A percentile compares a stretch with the other conserved stretches of the same genome.
These are phyloP conservation scores for Spergularia marina DNA, from an alignment of 148 eudicot species.

Conservation along the genomic window DNA sequence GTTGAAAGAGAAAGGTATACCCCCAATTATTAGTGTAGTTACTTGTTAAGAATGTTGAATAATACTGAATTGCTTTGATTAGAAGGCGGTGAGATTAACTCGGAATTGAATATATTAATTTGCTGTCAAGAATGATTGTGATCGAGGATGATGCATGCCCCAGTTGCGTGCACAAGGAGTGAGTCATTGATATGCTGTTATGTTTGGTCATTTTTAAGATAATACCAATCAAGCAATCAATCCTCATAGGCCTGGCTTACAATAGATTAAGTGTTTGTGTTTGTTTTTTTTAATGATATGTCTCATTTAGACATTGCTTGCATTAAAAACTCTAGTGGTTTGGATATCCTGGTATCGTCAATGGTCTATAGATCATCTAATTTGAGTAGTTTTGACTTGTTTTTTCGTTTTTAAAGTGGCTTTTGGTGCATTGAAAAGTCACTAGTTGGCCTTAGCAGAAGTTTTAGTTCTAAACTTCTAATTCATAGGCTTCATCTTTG, in stretches of 20 bases:
- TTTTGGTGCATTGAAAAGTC: conserved; percentile 14
- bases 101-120: neutral
- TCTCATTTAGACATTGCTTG: neutral
- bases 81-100: neutral
- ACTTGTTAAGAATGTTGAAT: neutral
- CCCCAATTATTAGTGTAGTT: too few species aligned
- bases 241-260: neutral
- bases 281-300: neutral
- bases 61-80: neutral
- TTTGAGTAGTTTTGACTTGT: conserved; percentile 10
- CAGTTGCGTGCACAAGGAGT: neutral
- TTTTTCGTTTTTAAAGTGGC: neutral
- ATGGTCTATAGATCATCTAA: neutral
- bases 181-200: neutral
- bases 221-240: neutral
- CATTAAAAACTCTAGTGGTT: neutral
- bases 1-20: too few species aligned
- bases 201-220: neutral
- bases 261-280: neutral
- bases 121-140: neutral
- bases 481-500: neutral
- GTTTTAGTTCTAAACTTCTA: neutral
- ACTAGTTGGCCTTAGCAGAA: conserved; percentile 6
- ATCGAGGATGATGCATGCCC: conserved; percentile 1
- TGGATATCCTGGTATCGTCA: neutral